Evolutionary conservation across 2,329 filamentous ascomycete genomes (phyloP).

Genomic region (Cercospora beticola): DNA sequence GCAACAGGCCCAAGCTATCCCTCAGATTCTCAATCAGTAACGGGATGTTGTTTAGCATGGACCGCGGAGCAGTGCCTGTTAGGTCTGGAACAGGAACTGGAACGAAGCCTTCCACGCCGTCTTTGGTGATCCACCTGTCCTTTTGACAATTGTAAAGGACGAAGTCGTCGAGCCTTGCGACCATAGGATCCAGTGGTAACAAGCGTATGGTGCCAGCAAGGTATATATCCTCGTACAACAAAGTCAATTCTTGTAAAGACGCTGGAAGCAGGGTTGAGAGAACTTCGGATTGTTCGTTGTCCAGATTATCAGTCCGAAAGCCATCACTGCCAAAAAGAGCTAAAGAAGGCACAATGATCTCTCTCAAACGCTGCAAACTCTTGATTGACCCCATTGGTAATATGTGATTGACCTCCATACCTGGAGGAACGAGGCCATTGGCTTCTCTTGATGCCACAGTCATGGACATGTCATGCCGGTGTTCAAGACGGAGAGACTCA

Average conservation of each 20-base stretch:
- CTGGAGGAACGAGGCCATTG: not conserved
- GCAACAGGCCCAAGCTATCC: not conserved
- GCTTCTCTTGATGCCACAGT: not conserved
- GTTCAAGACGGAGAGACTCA: not conserved
- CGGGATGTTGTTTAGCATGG: not conserved
- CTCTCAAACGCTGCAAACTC: not conserved
- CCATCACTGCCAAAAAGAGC: constrained; percentile 2
- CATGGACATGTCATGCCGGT: not conserved
- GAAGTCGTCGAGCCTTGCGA: not conserved
- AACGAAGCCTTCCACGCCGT: not conserved
- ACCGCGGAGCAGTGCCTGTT: not conserved
- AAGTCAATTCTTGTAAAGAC: not conserved
- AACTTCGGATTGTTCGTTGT: not conserved
- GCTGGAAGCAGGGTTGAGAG: not conserved
- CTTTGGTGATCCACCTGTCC: constrained; percentile 2
- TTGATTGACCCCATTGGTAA: not conserved
- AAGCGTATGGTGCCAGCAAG: constrained; percentile 3
- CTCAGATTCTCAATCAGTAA: not conserved
- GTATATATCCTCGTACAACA: constrained; percentile 7
- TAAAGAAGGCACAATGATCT: not conserved
- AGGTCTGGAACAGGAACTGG: not conserved
- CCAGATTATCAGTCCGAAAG: not conserved
- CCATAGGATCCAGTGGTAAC: not conserved
- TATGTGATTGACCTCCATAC: not conserved
- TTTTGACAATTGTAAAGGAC: constrained; percentile 6